Conservation (phyloP, 177 flowering plant genomes). For the Tripterygium wilfordii region DNA sequence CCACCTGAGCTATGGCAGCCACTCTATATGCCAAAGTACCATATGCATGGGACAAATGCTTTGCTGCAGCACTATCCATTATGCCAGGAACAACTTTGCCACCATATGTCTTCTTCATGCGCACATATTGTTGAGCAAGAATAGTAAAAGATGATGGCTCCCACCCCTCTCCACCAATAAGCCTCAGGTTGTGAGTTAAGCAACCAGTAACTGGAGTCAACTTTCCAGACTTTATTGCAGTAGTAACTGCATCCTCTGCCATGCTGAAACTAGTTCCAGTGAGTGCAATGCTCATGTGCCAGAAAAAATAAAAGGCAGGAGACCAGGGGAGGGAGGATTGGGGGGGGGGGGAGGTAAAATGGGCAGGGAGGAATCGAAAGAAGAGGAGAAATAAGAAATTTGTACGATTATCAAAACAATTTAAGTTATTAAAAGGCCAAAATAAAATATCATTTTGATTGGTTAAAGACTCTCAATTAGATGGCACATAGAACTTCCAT, state of each 20-base stretch:
- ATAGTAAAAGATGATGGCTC: constrained; percentile 82
- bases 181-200: constrained; percentile 52
- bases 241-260: constrained; percentile 97
- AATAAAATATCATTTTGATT: too few relatives aligned
- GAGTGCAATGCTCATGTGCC: constrained; percentile 4
- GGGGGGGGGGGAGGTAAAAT: neutral
- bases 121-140: constrained; percentile 85
- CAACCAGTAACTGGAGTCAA: constrained; percentile 63
- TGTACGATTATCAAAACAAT: too few relatives aligned
- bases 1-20: constrained; percentile 92
- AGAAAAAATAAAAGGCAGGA: neutral
- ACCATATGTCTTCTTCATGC: constrained; percentile 71
- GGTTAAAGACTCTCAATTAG: too few relatives aligned
- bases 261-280: constrained; percentile 59
- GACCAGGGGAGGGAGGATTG: neutral
- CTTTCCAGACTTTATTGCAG: constrained; percentile 82
- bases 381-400: too few relatives aligned
- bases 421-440: too few relatives aligned
- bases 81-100: constrained; percentile 92
- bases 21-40: constrained; percentile 83
- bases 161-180: constrained; percentile 89
- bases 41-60: constrained; percentile 92
- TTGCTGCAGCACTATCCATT: constrained; percentile 93
- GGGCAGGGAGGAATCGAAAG: too few relatives aligned
- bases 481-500: too few relatives aligned